A percentile compares a stretch with the other conserved stretches of the same genome.
Evolutionary conservation across 371 early-diverging fungal species (phyloP).

Genomic region (Mortierella sp.): DNA sequence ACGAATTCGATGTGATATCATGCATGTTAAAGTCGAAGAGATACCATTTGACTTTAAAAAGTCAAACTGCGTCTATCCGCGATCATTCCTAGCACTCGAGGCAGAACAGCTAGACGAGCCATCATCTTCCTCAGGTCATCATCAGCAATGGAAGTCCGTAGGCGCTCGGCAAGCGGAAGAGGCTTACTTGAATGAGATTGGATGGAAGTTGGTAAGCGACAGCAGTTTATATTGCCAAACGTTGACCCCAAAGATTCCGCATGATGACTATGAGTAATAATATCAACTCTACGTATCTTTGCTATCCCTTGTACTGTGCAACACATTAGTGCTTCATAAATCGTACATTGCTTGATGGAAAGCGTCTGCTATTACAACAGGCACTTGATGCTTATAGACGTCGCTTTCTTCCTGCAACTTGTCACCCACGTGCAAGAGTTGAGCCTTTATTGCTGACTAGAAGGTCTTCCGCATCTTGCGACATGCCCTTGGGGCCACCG

Average conservation of each 20-base stretch:
- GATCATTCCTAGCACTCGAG: slow-evolving; percentile 20
- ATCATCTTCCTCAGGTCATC: not conserved
- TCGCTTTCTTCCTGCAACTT: slow-evolving; percentile 39
- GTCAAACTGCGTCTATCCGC: slow-evolving; percentile 41
- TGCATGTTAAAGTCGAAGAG: slow-evolving; percentile 19
- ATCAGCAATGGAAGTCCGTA: slow-evolving; percentile 18
- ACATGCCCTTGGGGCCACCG: not conserved
- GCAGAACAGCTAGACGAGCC: not conserved
- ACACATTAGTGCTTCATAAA: slow-evolving; percentile 33
- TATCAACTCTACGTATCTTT: no score
- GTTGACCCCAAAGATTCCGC: no score
- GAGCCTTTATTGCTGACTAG: slow-evolving; percentile 21
- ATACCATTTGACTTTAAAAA: slow-evolving; percentile 34
- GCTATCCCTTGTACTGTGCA: no score
- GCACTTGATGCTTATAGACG: slow-evolving; percentile 50
- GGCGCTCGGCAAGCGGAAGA: slow-evolving; percentile 47
- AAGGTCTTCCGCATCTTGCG: slow-evolving; percentile 7
- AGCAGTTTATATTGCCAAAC: no score
- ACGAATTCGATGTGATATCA: slow-evolving; percentile 10
- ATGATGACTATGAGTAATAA: not conserved
- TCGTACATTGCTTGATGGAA: slow-evolving; percentile 16
- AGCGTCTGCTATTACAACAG: slow-evolving; percentile 44
- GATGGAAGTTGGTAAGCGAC: slow-evolving; percentile 50
- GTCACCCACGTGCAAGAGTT: slow-evolving; percentile 41
- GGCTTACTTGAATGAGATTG: slow-evolving; percentile 46